Evolutionary conservation across 306 rosid genomes (phyloP), one percentile per base, ranked within the genome.

Genomic region (Gleditsia sinensis): DNA sequence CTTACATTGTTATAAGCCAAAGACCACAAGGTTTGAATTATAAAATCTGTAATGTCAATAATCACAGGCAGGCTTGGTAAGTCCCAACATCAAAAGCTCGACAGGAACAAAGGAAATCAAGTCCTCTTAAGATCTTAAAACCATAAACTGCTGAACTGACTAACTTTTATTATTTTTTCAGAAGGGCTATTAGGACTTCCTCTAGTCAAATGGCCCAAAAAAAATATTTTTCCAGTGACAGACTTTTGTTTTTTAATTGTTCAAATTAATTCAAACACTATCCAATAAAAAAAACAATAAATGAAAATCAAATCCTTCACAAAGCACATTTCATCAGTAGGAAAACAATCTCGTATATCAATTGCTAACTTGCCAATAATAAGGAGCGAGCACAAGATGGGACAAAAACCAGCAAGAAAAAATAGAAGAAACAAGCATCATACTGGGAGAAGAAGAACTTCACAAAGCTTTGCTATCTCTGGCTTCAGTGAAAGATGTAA

Each of bases 381-480:
- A 55, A 78, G 72, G 50, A 77, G 51, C 70, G 55, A 71, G 2
- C 39, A 61, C 28, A 12, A 54, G 57, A 70, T 73, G 58, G 23
- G 16, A 23, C 14, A 72, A 56, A 27, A 65, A 23, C 74, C 42
- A 60, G 74, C 19, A 67, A 36, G 60, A 72, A 50, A 72, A 39
- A 20, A 36, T 71, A 68, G 16, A 28, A 54, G 69, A 80, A 57
- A 61, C 39, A 45, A 40, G 75, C 27, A 66, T 49, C 88, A 73
- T 84, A 84, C 88, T 5, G 85, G 85, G 57, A 84, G 83, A 56
- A 1, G 32, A 65, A 84, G 83, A 81, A 77, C 59, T 68, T 80
- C 72, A 69, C 81, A 77, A 56, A 84, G 85, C 49, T 77, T 84
- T 46, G 75, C 65, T 40, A 73, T 80, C 63, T 67, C 53, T 49